Evolutionary conservation across 306 rosid genomes (phyloP).

Genomic region (Rubus parviflorus): DNA sequence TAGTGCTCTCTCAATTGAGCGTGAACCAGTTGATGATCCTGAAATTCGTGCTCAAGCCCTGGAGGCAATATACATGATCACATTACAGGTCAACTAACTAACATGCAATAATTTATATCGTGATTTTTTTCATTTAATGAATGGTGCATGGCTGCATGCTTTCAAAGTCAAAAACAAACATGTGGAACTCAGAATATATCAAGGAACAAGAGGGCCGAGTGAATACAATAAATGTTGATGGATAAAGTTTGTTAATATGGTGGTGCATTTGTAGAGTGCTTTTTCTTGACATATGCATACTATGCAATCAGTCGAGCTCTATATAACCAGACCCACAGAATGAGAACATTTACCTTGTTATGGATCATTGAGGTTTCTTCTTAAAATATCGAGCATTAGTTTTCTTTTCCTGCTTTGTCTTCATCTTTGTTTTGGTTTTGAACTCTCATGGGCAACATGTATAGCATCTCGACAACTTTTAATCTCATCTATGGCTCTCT

Average conservation of each 20-base stretch:
- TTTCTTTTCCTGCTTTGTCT: neutral
- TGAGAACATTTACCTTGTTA: neutral
- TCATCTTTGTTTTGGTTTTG: neutral
- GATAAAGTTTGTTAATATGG: neutral
- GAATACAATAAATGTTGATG: neutral
- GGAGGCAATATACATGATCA: conserved; percentile 88
- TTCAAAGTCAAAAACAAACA: neutral
- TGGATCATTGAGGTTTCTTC: neutral
- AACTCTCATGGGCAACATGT: neutral
- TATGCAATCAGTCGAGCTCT: neutral
- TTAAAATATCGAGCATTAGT: neutral
- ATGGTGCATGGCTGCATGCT: neutral
- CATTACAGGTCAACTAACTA: conserved; percentile 58
- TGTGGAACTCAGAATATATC: neutral
- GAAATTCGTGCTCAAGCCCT: conserved; percentile 77
- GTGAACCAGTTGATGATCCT: conserved; percentile 73
- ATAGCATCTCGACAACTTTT: neutral
- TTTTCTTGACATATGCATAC: neutral
- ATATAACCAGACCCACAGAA: neutral
- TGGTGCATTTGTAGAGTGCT: neutral
- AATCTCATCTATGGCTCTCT: neutral
- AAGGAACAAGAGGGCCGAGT: neutral
- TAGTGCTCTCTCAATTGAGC: conserved; percentile 86
- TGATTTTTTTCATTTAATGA: neutral
- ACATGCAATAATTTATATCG: neutral